phyloP scores from a whole-genome alignment of 306 rosid genomes.

The Prunus dulcis region DNA sequence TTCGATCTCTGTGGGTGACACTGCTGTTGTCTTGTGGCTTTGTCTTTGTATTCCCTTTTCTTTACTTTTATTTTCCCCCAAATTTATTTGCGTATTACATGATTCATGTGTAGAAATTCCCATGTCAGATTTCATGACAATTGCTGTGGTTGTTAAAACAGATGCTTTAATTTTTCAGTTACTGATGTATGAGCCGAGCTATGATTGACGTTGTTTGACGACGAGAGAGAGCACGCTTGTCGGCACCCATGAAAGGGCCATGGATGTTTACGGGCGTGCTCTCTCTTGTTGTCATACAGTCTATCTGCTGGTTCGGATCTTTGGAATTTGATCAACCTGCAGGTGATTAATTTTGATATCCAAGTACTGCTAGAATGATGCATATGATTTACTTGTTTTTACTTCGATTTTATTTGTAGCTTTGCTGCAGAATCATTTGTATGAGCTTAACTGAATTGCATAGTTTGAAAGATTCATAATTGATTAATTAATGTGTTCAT shows the following conservation, averaged over 20 bases:
- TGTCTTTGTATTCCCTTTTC: neutral
- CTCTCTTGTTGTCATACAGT: slow-evolving; percentile 26
- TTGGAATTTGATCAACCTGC: neutral
- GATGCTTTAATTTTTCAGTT: neutral
- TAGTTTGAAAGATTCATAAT: too few relatives aligned
- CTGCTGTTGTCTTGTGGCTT: neutral
- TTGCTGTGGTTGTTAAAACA: neutral
- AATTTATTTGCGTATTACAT: neutral
- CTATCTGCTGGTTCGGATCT: neutral
- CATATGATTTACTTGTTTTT: neutral
- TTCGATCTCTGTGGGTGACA: neutral
- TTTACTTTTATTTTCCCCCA: neutral
- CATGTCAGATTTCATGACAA: neutral
- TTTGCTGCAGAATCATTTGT: neutral
- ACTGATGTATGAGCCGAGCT: neutral
- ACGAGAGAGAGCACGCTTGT: slow-evolving; percentile 40
- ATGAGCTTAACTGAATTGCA: neutral
- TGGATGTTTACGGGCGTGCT: slow-evolving; percentile 34
- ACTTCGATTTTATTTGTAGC: neutral
- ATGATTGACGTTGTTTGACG: slow-evolving; percentile 16
- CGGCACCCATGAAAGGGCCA: slow-evolving; percentile 6
- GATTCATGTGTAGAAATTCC: neutral
- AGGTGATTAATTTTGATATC: neutral
- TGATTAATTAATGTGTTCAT: neutral
- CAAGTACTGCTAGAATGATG: neutral